Evolutionary conservation across 805 yeast species (phyloP).

Genomic region (Metschnikowia vanudenii): DNA sequence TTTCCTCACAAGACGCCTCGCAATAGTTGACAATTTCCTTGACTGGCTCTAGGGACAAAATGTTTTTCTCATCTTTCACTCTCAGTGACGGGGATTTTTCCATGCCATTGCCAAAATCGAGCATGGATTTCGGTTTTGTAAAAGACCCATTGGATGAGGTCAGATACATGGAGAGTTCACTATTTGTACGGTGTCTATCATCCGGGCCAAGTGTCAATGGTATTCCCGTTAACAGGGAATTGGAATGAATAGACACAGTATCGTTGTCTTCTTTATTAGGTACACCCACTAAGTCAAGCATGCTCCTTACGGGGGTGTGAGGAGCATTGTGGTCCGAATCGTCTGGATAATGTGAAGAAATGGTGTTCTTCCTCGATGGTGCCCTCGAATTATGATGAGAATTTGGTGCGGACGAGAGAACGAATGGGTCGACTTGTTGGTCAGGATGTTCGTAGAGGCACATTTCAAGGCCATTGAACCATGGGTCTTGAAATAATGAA

Average conservation of each 20-base stretch:
- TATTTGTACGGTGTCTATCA: constrained; percentile 12
- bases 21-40: constrained; percentile 9
- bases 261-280: constrained; percentile 12
- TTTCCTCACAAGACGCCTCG: background rate
- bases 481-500: constrained; percentile 58
- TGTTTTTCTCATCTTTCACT: constrained; percentile 7
- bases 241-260: constrained; percentile 24
- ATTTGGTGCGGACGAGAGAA: constrained; percentile 17
- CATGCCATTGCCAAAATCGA: constrained; percentile 21
- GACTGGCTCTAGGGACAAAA: constrained; percentile 12
- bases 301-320: constrained; percentile 35
- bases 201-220: constrained; percentile 22
- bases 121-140: constrained; percentile 30
- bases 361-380: constrained; percentile 35
- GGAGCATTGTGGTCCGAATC: constrained; percentile 17
- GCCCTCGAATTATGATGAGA: constrained; percentile 27
- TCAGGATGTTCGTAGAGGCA: constrained; percentile 54
- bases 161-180: constrained; percentile 16
- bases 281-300: constrained; percentile 34
- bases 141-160: constrained; percentile 11
- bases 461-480: constrained; percentile 59
- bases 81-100: background rate
- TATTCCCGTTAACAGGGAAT: constrained; percentile 24
- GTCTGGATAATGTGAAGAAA: constrained; percentile 12
- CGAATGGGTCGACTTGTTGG: constrained; percentile 37